Evolutionary conservation across 345 rosid genomes (phyloP).

Genomic region (Clarkia xantiana): DNA sequence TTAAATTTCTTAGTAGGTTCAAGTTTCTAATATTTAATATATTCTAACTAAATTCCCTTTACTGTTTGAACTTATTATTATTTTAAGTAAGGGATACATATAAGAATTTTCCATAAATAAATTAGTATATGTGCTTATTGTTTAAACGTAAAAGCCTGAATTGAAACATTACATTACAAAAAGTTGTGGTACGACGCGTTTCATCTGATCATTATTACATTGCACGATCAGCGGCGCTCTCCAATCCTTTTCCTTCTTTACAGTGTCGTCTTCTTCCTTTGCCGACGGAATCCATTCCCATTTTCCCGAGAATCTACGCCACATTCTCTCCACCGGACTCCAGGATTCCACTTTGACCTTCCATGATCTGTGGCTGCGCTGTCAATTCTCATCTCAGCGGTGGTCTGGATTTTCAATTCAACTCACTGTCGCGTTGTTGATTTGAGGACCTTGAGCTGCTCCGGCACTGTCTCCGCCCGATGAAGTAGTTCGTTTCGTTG

Average conservation of each 20-base stretch:
- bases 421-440: not conserved
- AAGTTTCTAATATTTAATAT: too few relatives aligned
- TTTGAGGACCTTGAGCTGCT: not conserved
- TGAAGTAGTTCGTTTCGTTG: not conserved
- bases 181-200: constrained; percentile 5
- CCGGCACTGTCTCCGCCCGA: not conserved
- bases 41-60: too few relatives aligned
- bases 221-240: not conserved
- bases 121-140: too few relatives aligned
- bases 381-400: not conserved
- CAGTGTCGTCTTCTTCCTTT: not conserved
- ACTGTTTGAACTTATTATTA: too few relatives aligned
- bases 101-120: too few relatives aligned
- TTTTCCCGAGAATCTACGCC: not conserved
- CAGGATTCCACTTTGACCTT: not conserved
- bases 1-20: too few relatives aligned
- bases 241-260: not conserved
- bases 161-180: too few relatives aligned
- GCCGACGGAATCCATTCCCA: not conserved
- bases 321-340: not conserved
- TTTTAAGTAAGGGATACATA: too few relatives aligned
- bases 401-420: not conserved
- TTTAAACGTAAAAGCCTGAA: too few relatives aligned
- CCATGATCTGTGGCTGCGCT: not conserved
- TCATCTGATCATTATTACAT: constrained; percentile 3